Conservation (phyloP, 768 basidiomycete species). For the Ramaria sp. region DNA sequence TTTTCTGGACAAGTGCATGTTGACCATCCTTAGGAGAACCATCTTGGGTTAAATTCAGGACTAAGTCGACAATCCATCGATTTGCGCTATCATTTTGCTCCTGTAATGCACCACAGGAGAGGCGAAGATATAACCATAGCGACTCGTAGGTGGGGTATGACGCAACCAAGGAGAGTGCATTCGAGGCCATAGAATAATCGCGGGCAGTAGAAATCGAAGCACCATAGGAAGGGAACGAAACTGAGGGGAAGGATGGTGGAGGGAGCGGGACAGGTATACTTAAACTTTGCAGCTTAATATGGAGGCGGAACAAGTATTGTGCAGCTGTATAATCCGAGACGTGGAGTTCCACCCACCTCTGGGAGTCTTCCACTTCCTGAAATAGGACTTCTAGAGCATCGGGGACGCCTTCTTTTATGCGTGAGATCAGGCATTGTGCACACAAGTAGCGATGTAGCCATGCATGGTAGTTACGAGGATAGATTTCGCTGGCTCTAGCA, state of each 20-base stretch:
- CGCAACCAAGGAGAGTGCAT: constrained; percentile 38
- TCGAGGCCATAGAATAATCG: constrained; percentile 12
- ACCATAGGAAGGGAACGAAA: neutral
- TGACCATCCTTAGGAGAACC: neutral
- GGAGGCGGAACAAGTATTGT: constrained; percentile 37
- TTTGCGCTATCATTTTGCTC: neutral
- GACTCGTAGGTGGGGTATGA: constrained; percentile 50
- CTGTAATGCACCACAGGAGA: neutral
- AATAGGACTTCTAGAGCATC: constrained; percentile 25
- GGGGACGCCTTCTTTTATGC: constrained; percentile 11
- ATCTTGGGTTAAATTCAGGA: neutral
- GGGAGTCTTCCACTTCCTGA: constrained; percentile 27
- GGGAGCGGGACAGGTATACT: neutral
- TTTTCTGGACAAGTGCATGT: neutral
- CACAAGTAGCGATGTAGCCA: constrained; percentile 55
- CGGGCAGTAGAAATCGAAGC: constrained; percentile 5
- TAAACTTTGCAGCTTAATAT: constrained; percentile 10
- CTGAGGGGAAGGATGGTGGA: neutral
- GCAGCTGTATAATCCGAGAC: constrained; percentile 59
- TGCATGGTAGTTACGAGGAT: constrained; percentile 67
- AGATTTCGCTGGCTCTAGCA: constrained; percentile 42
- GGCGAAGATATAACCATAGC: constrained; percentile 52
- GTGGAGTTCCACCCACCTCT: constrained; percentile 50
- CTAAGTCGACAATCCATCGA: neutral
- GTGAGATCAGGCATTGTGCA: constrained; percentile 23